Conservation (phyloP, 2,329 filamentous ascomycete genomes). For the Juglanconis oblonga region DNA sequence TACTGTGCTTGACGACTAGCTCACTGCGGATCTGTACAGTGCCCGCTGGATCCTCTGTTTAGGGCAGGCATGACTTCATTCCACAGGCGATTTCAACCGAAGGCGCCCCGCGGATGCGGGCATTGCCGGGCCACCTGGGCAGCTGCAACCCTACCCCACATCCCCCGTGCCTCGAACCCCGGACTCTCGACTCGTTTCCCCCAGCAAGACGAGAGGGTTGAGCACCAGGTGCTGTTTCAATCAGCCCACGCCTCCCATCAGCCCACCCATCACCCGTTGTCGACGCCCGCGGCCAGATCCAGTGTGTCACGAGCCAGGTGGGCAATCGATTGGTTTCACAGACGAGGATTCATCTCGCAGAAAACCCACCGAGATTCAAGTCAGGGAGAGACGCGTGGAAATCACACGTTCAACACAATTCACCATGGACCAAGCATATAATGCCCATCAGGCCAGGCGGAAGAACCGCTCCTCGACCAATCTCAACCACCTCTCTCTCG, state of each 20-base stretch:
- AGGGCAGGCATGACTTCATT: neutral
- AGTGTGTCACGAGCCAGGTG: neutral
- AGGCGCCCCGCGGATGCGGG: no score
- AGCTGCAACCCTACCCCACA: no score
- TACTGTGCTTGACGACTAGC: neutral
- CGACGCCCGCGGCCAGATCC: neutral
- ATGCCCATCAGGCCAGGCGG: constrained; percentile 56
- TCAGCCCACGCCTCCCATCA: constrained; percentile 5
- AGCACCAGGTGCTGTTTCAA: neutral
- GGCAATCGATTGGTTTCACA: constrained; percentile 1
- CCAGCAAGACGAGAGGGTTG: neutral
- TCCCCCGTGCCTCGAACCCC: neutral
- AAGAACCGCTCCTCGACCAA: constrained; percentile 58
- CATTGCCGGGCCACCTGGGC: no score
- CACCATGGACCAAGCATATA: constrained; percentile 59
- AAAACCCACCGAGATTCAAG: neutral
- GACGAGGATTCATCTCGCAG: neutral
- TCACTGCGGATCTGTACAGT: neutral
- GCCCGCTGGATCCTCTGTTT: neutral
- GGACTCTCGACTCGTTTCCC: neutral
- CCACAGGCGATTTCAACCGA: no score
- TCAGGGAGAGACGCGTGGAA: neutral
- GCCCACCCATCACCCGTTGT: constrained; percentile 14
- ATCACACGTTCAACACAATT: neutral
- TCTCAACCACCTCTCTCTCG: constrained; percentile 59